Conservation (phyloP, 225 moss, liverwort and hornwort species). For the Sphagnum tenellum region DNA sequence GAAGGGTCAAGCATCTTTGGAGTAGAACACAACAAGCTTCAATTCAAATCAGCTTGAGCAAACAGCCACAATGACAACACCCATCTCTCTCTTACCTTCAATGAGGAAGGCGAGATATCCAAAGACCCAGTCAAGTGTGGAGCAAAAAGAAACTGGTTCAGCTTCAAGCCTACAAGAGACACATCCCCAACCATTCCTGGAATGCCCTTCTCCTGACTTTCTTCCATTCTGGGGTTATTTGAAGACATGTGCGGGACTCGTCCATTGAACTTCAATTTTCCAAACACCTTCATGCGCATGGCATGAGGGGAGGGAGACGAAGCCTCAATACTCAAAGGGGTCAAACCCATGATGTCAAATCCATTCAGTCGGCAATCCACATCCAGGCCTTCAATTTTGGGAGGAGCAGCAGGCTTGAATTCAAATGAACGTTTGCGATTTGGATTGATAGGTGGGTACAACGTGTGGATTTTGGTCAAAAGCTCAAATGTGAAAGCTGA, state of each 20-base stretch:
- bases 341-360: constrained; percentile 83
- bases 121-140: constrained; percentile 82
- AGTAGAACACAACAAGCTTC: not conserved
- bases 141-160: constrained; percentile 92
- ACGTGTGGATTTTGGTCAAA: constrained; percentile 63
- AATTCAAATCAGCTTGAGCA: too few relatives aligned
- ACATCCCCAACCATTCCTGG: constrained; percentile 75
- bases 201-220: constrained; percentile 19
- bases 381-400: constrained; percentile 79
- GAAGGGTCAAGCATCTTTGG: not conserved
- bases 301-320: constrained; percentile 49
- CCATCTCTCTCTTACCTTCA: constrained; percentile 48
- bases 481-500: constrained; percentile 75
- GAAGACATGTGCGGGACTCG: constrained; percentile 41
- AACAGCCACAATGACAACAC: too few relatives aligned
- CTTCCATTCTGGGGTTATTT: not conserved
- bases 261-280: constrained; percentile 89
- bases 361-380: constrained; percentile 72
- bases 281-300: constrained; percentile 87
- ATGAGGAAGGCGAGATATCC: constrained; percentile 72
- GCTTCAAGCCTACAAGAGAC: constrained; percentile 81
- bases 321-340: constrained; percentile 44
- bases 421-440: constrained; percentile 33
- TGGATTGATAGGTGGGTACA: constrained; percentile 63
- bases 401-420: constrained; percentile 61